Evolutionary conservation across 2,329 filamentous ascomycete genomes (phyloP).

Genomic region (Xylaria multiplex): DNA sequence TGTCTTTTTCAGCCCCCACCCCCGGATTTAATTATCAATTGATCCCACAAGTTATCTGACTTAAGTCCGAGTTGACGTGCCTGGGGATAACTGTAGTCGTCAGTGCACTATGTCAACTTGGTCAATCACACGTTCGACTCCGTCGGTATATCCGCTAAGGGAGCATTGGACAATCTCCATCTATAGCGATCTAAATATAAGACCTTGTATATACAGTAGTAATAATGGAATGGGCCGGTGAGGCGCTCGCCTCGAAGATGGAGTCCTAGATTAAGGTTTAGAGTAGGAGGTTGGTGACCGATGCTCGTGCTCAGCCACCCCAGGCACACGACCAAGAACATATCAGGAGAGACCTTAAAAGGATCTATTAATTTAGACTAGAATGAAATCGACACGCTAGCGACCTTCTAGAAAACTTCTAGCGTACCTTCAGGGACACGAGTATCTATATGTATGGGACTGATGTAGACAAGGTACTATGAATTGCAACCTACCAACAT

Average conservation of each 20-base stretch:
- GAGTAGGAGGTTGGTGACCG: not conserved
- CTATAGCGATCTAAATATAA: constrained; percentile 14
- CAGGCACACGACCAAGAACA: not conserved
- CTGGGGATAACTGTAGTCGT: not conserved
- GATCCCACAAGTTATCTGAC: not conserved
- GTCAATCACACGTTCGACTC: not conserved
- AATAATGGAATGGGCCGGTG: not conserved
- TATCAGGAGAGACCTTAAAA: not conserved
- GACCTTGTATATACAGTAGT: not conserved
- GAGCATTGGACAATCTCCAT: too few relatives aligned
- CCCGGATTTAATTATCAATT: not conserved
- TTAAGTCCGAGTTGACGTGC: not conserved
- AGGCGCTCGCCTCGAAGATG: not conserved
- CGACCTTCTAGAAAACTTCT: constrained; percentile 29
- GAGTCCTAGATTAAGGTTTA: not conserved
- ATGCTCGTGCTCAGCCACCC: constrained; percentile 6
- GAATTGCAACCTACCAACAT: too few relatives aligned
- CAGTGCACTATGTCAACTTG: not conserved
- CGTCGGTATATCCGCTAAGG: not conserved
- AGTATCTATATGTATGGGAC: too few relatives aligned
- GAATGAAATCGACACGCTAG: not conserved
- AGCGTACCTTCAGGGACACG: not conserved
- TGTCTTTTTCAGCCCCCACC: not conserved
- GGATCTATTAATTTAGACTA: not conserved
- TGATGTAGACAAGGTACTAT: too few relatives aligned